These are phyloP conservation scores for Macrolepiota fuliginosa DNA, from an alignment of 768 basidiomycete genomes.

Conservation along the genomic window DNA sequence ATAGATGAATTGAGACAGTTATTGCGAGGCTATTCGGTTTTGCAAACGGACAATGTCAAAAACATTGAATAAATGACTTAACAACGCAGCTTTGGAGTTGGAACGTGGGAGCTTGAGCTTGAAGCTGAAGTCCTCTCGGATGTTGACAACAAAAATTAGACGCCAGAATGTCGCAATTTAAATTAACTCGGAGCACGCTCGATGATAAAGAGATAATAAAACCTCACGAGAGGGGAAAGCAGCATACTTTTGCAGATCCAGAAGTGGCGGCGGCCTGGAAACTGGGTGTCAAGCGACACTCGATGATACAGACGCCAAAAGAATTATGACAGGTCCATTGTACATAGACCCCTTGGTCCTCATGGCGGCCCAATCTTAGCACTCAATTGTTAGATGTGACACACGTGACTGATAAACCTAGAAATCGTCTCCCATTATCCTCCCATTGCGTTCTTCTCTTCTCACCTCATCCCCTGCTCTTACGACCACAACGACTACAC, in stretches of 20 bases:
- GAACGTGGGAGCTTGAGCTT: too few species aligned
- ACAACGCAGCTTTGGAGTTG: too few species aligned
- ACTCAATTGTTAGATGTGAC: slow-evolving; percentile 1
- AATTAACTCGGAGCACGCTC: too few species aligned
- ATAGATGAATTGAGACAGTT: too few species aligned
- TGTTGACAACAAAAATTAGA: too few species aligned
- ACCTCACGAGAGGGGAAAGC: neutral
- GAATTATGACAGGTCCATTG: neutral
- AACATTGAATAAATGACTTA: too few species aligned
- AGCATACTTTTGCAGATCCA: neutral
- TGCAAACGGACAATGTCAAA: too few species aligned
- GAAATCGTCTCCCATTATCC: slow-evolving; percentile 2
- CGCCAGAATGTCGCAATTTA: too few species aligned
- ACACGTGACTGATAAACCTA: slow-evolving; percentile 10
- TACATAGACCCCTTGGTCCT: neutral
- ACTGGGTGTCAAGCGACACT: neutral
- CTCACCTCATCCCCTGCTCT: slow-evolving; percentile 11
- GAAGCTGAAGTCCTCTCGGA: too few species aligned
- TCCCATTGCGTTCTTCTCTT: slow-evolving; percentile 8
- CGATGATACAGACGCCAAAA: slow-evolving; percentile 1
- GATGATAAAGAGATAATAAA: too few species aligned
- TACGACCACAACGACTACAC: slow-evolving; percentile 10
- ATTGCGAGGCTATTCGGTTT: too few species aligned
- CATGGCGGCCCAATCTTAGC: slow-evolving; percentile 1
- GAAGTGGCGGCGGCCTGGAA: neutral